Base-by-base conservation (phyloP, 179 eudicot species). In the Beta macrorhiza region DNA sequence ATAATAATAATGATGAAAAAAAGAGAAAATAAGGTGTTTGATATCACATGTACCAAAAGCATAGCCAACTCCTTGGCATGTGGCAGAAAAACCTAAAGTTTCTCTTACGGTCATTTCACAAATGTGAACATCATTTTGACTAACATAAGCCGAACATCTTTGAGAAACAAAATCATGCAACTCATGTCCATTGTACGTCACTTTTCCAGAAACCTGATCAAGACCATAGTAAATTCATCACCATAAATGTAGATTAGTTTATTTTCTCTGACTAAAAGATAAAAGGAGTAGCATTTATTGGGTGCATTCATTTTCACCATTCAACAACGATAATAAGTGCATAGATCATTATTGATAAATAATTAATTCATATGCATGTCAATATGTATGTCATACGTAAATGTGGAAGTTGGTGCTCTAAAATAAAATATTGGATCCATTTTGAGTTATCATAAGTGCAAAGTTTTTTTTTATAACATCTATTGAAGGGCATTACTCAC, bases 21-120 rank as follows among this genome's bases (percentile, higher is more conserved):
- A 14, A 51, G 20, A 63, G 1, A 14, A 15, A 67, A 8, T 64
- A n/a, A 55, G 16, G 14, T 29, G 37, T 57, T n/a, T 5, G 67
- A 22, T 13, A 56, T n/a, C 47, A 52, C 0, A 62, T 2, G 20
- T 79, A 92, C 96, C 93, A 56, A 87, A 88, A 62, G 85, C 82
- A 12, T 79, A 72, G 49, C 97, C 93, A 77, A 88, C 83, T 16
- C 97, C 97, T 78, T 91, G 93, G 74, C 92, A 89, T 71, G 88
- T 83, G 25, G 93, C 93, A 32, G 93, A 88, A 79, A 91, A 92
- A 19, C 82, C 85, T 62, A 90, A 67, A 16, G 92, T 92, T 91
- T 92, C 97, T 84, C 93, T 85, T 0, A 92, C 97, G 70, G 97
- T 92, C 93, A 92, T 82, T 81, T 89, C 93, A 71, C 89, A 86